Conservation (phyloP, 2,329 filamentous ascomycete species). For the Exophiala calicioides region DNA sequence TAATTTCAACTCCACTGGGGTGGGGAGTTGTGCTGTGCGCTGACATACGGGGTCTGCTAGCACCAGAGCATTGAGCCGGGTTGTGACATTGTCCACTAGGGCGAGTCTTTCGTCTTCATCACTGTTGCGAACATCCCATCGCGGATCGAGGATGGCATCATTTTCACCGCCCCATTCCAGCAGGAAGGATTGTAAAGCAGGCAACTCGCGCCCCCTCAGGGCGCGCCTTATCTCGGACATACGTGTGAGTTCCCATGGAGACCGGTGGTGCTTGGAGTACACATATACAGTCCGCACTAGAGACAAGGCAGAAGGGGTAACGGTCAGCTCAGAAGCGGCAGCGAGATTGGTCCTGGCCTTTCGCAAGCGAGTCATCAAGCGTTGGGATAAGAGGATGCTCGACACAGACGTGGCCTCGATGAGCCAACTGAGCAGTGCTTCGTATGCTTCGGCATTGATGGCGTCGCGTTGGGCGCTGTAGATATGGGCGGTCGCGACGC, state of each 20-base stretch:
- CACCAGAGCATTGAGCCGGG: slow-evolving; percentile 12
- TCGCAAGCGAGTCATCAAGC: slow-evolving; percentile 24
- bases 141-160: slow-evolving; percentile 19
- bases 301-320: background rate
- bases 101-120: slow-evolving; percentile 5
- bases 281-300: slow-evolving; percentile 15
- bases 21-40: background rate
- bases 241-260: slow-evolving; percentile 14
- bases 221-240: slow-evolving; percentile 3
- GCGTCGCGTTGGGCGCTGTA: slow-evolving; percentile 20
- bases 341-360: slow-evolving; percentile 4
- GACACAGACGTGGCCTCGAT: slow-evolving; percentile 17
- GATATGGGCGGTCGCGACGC: slow-evolving; percentile 12
- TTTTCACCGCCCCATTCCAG: background rate
- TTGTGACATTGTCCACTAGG: slow-evolving; percentile 5
- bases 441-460: slow-evolving; percentile 24
- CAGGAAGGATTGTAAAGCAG: slow-evolving; percentile 10
- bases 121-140: slow-evolving; percentile 19
- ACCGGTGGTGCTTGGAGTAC: slow-evolving; percentile 2
- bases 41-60: background rate
- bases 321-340: background rate
- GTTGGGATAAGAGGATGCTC: slow-evolving; percentile 14
- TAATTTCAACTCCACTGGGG: background rate
- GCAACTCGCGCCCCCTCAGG: slow-evolving; percentile 4
- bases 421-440: slow-evolving; percentile 24